Percentiles rank a stretch among this genome's conserved stretches.
Evolutionary conservation across 306 rosid species (phyloP).

Genomic region (Medicago truncatula): MtrunA17r5.0-ANR NC_053045.1:38795001-38795500

Average conservation of each 20-base stretch:
- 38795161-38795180: conserved; percentile 31
- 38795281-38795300: conserved; percentile 9
- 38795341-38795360: conserved; percentile 35
- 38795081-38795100: conserved; percentile 26
- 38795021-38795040: conserved; percentile 77
- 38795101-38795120: conserved; percentile 55
- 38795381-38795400: not conserved
- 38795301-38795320: conserved; percentile 19
- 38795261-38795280: conserved; percentile 54
- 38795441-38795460: too few relatives aligned
- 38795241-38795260: conserved; percentile 49
- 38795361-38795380: not conserved
- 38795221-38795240: conserved; percentile 34
- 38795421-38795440: too few relatives aligned
- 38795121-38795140: conserved; percentile 57
- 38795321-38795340: conserved; percentile 40
- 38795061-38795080: conserved; percentile 28
- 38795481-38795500: too few relatives aligned
- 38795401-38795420: too few relatives aligned
- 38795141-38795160: conserved; percentile 47
- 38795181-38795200: conserved; percentile 76
- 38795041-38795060: conserved; percentile 62
- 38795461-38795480: too few relatives aligned
- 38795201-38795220: conserved; percentile 38
- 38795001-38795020: conserved; percentile 78